A percentile compares a stretch with the other conserved stretches of the same genome.
Conservation (phyloP, 352 stramenopile genomes). For the Phytophthora podocarpi region DNA sequence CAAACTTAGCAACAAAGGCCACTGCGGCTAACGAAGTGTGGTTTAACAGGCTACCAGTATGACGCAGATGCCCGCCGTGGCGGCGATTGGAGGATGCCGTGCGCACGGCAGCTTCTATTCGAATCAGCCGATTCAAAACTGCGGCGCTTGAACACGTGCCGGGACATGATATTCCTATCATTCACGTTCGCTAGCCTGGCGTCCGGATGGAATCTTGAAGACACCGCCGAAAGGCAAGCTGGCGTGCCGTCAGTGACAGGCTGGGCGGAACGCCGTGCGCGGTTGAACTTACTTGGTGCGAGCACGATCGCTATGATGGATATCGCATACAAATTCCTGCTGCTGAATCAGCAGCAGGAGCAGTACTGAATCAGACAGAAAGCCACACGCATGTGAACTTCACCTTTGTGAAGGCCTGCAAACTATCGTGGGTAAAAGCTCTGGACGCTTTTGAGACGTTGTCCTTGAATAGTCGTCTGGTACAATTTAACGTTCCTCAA, state of each 20-base stretch:
- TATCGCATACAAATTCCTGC: background rate
- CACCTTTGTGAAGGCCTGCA: background rate
- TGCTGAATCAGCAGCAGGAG: no score
- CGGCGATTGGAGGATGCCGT: conserved; percentile 19
- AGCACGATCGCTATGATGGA: background rate
- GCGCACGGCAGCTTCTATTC: background rate
- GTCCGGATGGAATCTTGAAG: conserved; percentile 14
- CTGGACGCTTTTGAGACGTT: background rate
- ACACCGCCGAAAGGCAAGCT: conserved; percentile 21
- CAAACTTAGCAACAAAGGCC: no score
- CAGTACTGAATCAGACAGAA: conserved; percentile 1
- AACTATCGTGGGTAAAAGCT: no score
- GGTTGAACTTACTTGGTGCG: background rate
- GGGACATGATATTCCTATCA: conserved; percentile 18
- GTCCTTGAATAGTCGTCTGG: background rate
- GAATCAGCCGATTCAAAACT: conserved; percentile 17
- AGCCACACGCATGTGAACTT: background rate
- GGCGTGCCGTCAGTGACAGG: conserved; percentile 12
- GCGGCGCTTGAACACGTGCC: conserved; percentile 12
- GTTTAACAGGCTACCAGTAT: background rate
- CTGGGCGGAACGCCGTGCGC: no score
- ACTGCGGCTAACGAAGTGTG: no score
- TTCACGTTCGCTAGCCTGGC: background rate
- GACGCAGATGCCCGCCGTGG: background rate
- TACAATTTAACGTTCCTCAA: conserved; percentile 6